These are phyloP conservation scores for Tylopilus balloui DNA, from an alignment of 768 basidiomycete genomes.

Conservation along the genomic window DNA sequence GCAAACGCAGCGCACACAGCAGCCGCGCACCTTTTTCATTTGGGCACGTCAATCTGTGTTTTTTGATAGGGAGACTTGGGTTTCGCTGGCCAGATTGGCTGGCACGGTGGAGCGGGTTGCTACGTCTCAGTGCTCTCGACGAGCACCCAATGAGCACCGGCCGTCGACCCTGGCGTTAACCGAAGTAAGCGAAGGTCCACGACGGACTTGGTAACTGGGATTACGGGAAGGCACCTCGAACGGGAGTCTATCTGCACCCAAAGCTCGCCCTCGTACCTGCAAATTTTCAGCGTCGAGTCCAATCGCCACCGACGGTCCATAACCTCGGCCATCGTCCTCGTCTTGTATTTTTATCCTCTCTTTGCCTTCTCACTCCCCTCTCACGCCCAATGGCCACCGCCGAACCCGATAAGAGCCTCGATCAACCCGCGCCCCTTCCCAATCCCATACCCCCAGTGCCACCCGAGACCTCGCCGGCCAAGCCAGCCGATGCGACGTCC, in stretches of 20 bases:
- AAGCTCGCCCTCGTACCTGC: constrained; percentile 16
- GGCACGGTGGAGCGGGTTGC: neutral
- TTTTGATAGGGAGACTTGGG: constrained; percentile 12
- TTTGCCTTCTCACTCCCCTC: constrained; percentile 1
- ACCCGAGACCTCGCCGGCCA: constrained; percentile 6
- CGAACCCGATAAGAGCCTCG: constrained; percentile 24
- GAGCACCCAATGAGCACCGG: neutral
- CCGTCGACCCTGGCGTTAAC: neutral
- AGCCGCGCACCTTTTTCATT: constrained; percentile 24
- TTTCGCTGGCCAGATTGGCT: neutral
- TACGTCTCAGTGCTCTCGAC: constrained; percentile 1
- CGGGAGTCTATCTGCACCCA: constrained; percentile 21
- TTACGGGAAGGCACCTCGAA: constrained; percentile 22
- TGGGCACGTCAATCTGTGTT: constrained; percentile 16
- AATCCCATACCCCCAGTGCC: constrained; percentile 2
- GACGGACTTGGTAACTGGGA: constrained; percentile 21
- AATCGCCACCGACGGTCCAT: constrained; percentile 8
- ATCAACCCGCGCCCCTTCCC: constrained; percentile 17
- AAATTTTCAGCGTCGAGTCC: constrained; percentile 27
- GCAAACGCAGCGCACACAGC: constrained; percentile 6
- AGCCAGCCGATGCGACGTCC: constrained; percentile 5
- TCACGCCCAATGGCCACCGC: constrained; percentile 19
- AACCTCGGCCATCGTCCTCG: neutral
- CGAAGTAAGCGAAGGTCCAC: constrained; percentile 17
- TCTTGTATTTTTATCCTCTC: constrained; percentile 23